Evolutionary conservation across 2,329 filamentous ascomycete genomes (phyloP).

Genomic region (Trichoderma brevicompactum): DNA sequence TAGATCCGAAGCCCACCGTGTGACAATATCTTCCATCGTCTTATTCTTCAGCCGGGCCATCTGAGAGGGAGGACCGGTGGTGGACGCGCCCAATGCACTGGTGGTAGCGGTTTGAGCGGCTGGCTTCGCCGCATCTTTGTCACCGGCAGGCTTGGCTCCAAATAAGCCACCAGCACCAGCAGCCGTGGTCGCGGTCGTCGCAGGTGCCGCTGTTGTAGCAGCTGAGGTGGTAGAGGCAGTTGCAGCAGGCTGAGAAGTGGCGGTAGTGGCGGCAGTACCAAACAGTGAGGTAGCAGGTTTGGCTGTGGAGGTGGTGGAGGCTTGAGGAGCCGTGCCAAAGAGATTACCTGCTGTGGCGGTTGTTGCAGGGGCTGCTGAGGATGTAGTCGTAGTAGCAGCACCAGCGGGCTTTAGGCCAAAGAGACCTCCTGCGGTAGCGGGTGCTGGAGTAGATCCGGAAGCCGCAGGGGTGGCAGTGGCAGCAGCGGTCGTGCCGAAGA

Average conservation of each 20-base stretch:
- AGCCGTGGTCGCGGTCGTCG: conserved; percentile 39
- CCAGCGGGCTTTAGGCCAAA: conserved; percentile 43
- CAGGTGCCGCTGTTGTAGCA: conserved; percentile 37
- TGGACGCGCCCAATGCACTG: conserved; percentile 69
- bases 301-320: conserved; percentile 31
- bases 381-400: conserved; percentile 38
- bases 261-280: conserved; percentile 33
- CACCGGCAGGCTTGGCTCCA: conserved; percentile 42
- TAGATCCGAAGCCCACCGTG: conserved; percentile 91
- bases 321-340: conserved; percentile 35
- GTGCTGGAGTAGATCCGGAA: conserved; percentile 36
- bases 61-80: conserved; percentile 77
- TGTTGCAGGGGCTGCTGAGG: conserved; percentile 38
- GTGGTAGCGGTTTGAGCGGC: conserved; percentile 39
- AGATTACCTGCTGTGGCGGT: conserved; percentile 33
- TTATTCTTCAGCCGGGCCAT: conserved; percentile 95
- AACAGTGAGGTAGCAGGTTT: conserved; percentile 38
- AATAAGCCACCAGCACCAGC: conserved; percentile 43
- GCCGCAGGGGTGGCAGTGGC: conserved; percentile 34
- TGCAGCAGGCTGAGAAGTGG: conserved; percentile 32
- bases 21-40: conserved; percentile 99
- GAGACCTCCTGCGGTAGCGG: conserved; percentile 37
- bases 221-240: conserved; percentile 29
- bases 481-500: conserved; percentile 42
- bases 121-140: conserved; percentile 40